Evolutionary conservation across 441 rosid species (phyloP).

Genomic region (Gossypium schwendimanii): DNA sequence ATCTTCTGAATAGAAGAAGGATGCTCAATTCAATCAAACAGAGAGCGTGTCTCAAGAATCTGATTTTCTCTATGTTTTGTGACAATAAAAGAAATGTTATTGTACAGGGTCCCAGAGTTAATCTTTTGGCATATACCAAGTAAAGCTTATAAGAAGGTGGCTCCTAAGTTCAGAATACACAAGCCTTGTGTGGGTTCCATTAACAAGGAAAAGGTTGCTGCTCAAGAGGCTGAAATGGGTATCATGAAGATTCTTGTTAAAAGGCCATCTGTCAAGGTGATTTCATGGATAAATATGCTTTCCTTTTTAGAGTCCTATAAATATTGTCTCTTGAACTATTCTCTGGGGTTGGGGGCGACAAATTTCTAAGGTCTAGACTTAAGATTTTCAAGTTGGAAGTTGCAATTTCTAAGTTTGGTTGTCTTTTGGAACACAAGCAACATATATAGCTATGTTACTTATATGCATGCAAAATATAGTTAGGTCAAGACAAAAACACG

Average conservation of each 20-base stretch:
- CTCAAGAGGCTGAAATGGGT: conserved; percentile 74
- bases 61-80: background rate
- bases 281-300: background rate
- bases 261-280: conserved; percentile 74
- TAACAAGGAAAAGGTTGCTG: conserved; percentile 61
- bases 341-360: background rate
- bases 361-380: background rate
- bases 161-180: conserved; percentile 44
- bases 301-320: background rate
- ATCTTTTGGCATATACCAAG: conserved; percentile 92
- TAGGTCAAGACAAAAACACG: background rate
- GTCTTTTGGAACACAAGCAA: background rate
- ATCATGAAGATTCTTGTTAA: conserved; percentile 50
- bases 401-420: background rate
- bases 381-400: background rate
- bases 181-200: conserved; percentile 81
- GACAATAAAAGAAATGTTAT: background rate
- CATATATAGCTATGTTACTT: background rate
- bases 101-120: conserved; percentile 67
- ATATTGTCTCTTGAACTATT: background rate
- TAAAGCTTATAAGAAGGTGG: conserved; percentile 64
- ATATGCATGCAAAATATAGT: background rate
- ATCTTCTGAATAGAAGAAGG: background rate
- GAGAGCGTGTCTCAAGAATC: background rate
- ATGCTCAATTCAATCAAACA: background rate